Conservation (phyloP, 495 filamentous ascomycete species). For the Daldinia loculata region DNA sequence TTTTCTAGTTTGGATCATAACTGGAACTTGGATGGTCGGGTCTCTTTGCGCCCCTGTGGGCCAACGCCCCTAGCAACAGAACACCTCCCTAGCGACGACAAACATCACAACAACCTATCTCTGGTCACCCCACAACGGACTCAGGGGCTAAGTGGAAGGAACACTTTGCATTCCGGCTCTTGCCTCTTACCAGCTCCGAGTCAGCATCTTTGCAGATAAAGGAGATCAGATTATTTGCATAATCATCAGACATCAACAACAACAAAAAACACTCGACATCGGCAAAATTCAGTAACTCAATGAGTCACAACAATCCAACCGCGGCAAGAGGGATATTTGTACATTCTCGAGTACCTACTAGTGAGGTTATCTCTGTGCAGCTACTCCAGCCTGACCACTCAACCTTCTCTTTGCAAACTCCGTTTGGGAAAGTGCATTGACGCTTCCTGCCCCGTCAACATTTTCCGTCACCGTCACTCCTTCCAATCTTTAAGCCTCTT, state of each 20-base stretch:
- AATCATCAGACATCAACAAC: neutral
- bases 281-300: neutral
- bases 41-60: neutral
- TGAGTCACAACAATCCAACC: neutral
- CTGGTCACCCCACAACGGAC: neutral
- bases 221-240: neutral
- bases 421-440: neutral
- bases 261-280: neutral
- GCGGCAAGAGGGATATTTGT: neutral
- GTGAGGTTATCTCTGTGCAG: neutral
- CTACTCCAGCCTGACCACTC: neutral
- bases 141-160: neutral
- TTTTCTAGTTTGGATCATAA: neutral
- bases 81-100: neutral
- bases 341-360: neutral
- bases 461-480: neutral
- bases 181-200: neutral
- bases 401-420: neutral
- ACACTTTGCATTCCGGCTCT: neutral
- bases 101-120: neutral
- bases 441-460: neutral
- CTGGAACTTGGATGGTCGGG: neutral
- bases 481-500: neutral
- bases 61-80: neutral
- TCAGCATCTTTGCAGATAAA: neutral